Evolutionary conservation across 2,329 filamentous ascomycete genomes (phyloP).

Genomic region (Teratosphaeria pseudoeucalypti): DNA sequence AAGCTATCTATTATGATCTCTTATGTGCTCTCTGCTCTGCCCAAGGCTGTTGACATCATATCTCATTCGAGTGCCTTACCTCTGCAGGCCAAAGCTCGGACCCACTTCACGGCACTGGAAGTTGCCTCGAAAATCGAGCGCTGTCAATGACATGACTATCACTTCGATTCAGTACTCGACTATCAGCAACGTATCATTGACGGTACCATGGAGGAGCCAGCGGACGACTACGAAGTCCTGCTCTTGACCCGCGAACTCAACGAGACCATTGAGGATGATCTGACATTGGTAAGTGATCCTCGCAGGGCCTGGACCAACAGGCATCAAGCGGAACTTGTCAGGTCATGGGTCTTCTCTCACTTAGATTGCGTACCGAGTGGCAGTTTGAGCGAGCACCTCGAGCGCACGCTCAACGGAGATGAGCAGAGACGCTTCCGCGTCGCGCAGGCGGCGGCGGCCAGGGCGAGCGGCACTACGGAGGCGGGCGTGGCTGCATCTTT

Average conservation of each 20-base stretch:
- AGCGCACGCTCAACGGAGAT: neutral
- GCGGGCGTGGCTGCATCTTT: neutral
- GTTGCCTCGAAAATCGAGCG: neutral
- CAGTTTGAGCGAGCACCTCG: neutral
- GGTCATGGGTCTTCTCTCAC: neutral
- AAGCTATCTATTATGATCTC: neutral
- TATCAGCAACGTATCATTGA: neutral
- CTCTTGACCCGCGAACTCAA: neutral
- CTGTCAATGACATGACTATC: neutral
- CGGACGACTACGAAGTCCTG: neutral
- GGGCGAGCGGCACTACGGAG: neutral
- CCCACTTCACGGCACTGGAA: neutral
- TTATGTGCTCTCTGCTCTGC: neutral
- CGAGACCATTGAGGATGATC: neutral
- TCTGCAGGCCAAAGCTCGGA: neutral
- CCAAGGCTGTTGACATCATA: neutral
- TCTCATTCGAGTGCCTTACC: neutral
- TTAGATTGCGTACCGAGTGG: neutral
- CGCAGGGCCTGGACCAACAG: neutral
- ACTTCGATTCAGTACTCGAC: neutral
- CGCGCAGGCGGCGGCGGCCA: neutral
- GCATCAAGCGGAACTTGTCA: neutral
- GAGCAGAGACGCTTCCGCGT: neutral
- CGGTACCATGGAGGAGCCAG: neutral
- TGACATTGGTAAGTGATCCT: neutral